phyloP scores from a whole-genome alignment of 495 filamentous ascomycete species.

The Annulohypoxylon stygium region DNA sequence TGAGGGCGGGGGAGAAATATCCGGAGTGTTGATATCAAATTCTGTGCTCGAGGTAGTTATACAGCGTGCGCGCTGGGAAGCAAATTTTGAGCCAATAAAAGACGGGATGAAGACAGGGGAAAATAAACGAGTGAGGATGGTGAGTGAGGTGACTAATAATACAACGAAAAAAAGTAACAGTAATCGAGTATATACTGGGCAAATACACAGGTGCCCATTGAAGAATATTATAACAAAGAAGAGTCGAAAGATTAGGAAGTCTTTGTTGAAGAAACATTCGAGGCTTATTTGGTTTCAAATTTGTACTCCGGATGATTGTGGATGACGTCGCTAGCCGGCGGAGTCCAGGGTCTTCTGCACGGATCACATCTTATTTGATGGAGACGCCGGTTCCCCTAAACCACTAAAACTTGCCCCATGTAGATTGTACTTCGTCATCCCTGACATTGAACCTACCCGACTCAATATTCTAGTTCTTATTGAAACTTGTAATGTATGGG shows the following conservation, averaged over 20 bases:
- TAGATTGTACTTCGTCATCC: neutral
- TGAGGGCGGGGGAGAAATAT: neutral
- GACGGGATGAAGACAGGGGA: neutral
- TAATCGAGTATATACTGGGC: neutral
- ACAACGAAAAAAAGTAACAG: constrained; percentile 1
- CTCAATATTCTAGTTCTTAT: neutral
- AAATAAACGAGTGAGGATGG: neutral
- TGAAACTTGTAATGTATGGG: neutral
- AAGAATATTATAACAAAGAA: neutral
- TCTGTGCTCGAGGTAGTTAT: neutral
- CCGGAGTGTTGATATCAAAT: neutral
- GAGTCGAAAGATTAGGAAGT: neutral
- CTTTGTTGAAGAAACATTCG: constrained; percentile 15
- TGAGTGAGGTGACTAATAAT: neutral
- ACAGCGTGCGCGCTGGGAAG: neutral
- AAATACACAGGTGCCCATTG: neutral
- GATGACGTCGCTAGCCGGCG: constrained; percentile 37
- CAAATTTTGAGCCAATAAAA: neutral
- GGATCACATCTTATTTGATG: constrained; percentile 35
- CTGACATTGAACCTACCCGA: neutral
- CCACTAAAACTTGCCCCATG: neutral
- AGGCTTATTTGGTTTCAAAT: constrained; percentile 19
- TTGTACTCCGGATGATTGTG: constrained; percentile 25
- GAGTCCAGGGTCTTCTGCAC: constrained; percentile 23
- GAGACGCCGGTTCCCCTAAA: constrained; percentile 9